Evolutionary conservation across 2,329 filamentous ascomycete genomes (phyloP).

Genomic region (Colletotrichum somersetense): DNA sequence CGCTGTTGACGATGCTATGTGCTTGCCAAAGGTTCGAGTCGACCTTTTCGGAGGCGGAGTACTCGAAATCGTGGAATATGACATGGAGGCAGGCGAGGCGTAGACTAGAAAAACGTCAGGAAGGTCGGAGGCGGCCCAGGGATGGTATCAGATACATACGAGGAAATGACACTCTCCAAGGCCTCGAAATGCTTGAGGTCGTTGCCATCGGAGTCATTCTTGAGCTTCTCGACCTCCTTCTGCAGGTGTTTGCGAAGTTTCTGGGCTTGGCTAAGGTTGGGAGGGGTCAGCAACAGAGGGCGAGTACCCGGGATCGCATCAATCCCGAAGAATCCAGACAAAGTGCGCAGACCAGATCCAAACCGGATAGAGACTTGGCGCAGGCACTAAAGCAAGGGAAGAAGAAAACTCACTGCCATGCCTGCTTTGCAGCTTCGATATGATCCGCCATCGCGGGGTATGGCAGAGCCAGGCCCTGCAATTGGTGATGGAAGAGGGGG

Average conservation of each 20-base stretch:
- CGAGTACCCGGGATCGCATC: constrained; percentile 6
- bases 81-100: constrained; percentile 78
- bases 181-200: constrained; percentile 59
- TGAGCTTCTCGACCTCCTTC: constrained; percentile 59
- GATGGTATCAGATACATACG: constrained; percentile 50
- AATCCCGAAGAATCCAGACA: constrained; percentile 4
- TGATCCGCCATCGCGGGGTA: constrained; percentile 33
- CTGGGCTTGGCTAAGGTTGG: constrained; percentile 53
- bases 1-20: constrained; percentile 81
- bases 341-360: background rate
- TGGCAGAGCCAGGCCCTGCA: constrained; percentile 10
- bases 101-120: constrained; percentile 62
- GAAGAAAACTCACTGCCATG: constrained; percentile 54
- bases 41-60: constrained; percentile 71
- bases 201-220: constrained; percentile 51
- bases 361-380: constrained; percentile 1
- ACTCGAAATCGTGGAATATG: constrained; percentile 79
- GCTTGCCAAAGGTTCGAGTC: constrained; percentile 83
- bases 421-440: constrained; percentile 50
- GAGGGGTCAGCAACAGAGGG: constrained; percentile 34
- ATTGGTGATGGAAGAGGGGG: constrained; percentile 14
- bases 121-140: constrained; percentile 1
- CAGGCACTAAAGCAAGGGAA: background rate
- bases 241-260: constrained; percentile 58
- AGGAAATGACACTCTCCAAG: constrained; percentile 58